Percentiles rank a stretch among this genome's conserved stretches.
phyloP scores from a whole-genome alignment of 805 yeast species.

The Yamadazyma nakazawae region DNA sequence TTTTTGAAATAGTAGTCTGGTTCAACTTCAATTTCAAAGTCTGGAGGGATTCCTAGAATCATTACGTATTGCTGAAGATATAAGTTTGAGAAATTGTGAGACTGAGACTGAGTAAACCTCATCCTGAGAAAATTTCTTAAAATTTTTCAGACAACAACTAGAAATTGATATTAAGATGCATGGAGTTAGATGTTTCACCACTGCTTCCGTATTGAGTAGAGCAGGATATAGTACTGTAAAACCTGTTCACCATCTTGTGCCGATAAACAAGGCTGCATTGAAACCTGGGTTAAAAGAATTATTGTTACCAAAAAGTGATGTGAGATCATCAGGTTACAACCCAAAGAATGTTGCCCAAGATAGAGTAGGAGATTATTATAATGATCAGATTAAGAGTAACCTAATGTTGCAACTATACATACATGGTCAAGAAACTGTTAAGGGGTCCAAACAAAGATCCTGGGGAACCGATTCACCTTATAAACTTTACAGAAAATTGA shows the following conservation, averaged over 20 bases:
- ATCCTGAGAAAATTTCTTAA: constrained; percentile 6
- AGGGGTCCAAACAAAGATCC: constrained; percentile 70
- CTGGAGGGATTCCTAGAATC: constrained; percentile 29
- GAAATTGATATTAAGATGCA: not conserved
- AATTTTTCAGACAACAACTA: constrained; percentile 7
- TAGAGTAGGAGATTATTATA: constrained; percentile 72
- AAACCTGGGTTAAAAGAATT: constrained; percentile 73
- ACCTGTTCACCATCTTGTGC: constrained; percentile 90
- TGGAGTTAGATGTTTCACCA: constrained; percentile 24
- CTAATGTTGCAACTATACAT: constrained; percentile 71
- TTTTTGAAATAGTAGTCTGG: not conserved
- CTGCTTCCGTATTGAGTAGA: constrained; percentile 48
- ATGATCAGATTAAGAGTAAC: constrained; percentile 72
- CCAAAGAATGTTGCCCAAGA: constrained; percentile 79
- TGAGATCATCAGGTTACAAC: constrained; percentile 71
- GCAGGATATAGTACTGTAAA: constrained; percentile 63
- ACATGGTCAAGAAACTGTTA: constrained; percentile 53
- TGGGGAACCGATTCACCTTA: constrained; percentile 91
- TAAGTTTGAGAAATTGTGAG: constrained; percentile 1
- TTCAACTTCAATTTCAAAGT: constrained; percentile 18
- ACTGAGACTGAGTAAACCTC: constrained; percentile 2
- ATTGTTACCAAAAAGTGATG: constrained; percentile 65
- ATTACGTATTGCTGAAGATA: constrained; percentile 9
- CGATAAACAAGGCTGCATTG: constrained; percentile 67
- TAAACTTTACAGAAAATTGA: constrained; percentile 76